Percentiles rank a stretch among this genome's conserved stretches.
Conservation (phyloP, 257 asterid species). For the Linaria vulgaris region DNA sequence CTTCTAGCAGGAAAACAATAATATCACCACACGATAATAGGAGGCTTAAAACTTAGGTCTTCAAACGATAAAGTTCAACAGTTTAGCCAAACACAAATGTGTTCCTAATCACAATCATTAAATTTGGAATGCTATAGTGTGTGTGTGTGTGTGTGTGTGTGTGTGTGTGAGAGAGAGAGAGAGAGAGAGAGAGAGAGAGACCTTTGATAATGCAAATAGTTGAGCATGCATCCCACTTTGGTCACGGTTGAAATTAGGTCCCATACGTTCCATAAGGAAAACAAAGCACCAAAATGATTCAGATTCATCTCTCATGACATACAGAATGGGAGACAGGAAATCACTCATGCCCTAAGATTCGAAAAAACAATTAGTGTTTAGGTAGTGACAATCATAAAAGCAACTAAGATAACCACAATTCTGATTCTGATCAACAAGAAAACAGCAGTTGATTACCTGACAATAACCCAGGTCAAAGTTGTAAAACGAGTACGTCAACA, state of each 20-base stretch:
- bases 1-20: not conserved
- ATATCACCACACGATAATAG: no score
- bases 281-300: constrained; percentile 98
- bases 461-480: constrained; percentile 99
- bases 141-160: no score
- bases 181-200: constrained; percentile 29
- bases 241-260: constrained; percentile 98
- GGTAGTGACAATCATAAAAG: constrained; percentile 19
- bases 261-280: constrained; percentile 88
- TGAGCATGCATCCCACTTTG: constrained; percentile 99
- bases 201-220: constrained; percentile 96
- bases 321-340: constrained; percentile 89
- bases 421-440: constrained; percentile 2
- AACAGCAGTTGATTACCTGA: constrained; percentile 57
- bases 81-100: not conserved
- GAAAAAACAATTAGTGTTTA: constrained; percentile 19
- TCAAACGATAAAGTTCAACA: no score
- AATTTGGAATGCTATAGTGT: constrained; percentile 12
- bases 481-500: constrained; percentile 94
- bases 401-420: not conserved
- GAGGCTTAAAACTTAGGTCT: no score
- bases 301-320: constrained; percentile 86
- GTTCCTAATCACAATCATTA: not conserved
- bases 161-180: no score
- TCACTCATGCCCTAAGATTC: constrained; percentile 95